These are phyloP conservation scores for Paramecium sexaurelia DNA, from an alignment of 73 alveolate species.

Conservation along the genomic window DNA sequence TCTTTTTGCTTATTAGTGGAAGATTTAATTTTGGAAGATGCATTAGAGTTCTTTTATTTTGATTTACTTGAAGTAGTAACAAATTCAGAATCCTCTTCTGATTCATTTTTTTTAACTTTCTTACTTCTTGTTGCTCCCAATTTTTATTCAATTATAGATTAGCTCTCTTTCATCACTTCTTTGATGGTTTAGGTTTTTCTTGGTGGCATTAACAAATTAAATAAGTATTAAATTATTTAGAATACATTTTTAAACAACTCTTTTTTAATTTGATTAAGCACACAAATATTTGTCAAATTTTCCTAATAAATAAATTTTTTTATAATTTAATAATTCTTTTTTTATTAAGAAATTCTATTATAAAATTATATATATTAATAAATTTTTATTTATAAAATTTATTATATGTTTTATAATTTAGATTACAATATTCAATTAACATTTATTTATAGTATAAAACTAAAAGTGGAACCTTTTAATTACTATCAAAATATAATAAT, in stretches of 20 bases:
- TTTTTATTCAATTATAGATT: background rate
- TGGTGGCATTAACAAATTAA: conserved; percentile 2
- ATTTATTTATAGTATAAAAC: too few relatives aligned
- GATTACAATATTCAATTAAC: too few relatives aligned
- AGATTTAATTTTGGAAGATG: background rate
- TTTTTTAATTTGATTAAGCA: background rate
- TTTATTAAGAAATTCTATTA: background rate
- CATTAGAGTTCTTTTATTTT: background rate
- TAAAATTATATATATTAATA: too few relatives aligned
- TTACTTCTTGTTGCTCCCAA: background rate
- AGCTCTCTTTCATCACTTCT: conserved; percentile 1
- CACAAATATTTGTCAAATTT: background rate
- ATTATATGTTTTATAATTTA: too few relatives aligned
- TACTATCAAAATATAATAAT: too few relatives aligned
- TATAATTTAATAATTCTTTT: too few relatives aligned
- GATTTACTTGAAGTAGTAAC: background rate
- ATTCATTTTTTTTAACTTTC: background rate
- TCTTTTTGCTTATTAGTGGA: background rate
- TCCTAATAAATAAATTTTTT: background rate
- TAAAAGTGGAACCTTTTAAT: too few relatives aligned
- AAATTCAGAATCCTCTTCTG: background rate
- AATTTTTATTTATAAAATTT: too few relatives aligned
- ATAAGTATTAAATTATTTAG: background rate
- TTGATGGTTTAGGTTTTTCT: background rate
- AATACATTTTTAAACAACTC: background rate